These are phyloP conservation scores for Leptographium procerum DNA, from an alignment of 2,329 filamentous ascomycete species.

Conservation along the genomic window DNA sequence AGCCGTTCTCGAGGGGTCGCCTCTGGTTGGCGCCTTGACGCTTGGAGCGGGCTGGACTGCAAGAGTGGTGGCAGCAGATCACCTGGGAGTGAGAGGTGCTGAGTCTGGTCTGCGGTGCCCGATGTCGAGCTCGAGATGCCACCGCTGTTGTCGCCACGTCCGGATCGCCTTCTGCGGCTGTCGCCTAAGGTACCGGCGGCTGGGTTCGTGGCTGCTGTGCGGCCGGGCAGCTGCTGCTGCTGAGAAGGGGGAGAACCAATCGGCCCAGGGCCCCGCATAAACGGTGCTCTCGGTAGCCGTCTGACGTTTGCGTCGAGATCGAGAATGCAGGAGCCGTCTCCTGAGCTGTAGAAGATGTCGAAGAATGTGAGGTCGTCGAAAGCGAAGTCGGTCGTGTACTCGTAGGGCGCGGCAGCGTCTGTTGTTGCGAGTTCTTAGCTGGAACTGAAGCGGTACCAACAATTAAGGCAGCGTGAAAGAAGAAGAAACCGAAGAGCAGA, in stretches of 20 bases:
- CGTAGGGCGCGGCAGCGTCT: neutral
- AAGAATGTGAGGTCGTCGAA: neutral
- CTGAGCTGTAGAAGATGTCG: neutral
- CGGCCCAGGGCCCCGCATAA: neutral
- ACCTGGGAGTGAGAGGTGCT: too few species aligned
- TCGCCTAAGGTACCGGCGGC: neutral
- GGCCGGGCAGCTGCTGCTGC: neutral
- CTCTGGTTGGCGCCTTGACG: neutral
- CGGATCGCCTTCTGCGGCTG: neutral
- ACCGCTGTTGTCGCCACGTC: neutral
- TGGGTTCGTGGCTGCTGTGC: neutral
- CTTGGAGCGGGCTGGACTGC: neutral
- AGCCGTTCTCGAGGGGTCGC: neutral
- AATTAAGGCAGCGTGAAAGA: neutral
- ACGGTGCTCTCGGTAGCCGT: neutral
- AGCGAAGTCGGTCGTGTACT: neutral
- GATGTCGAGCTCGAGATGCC: neutral
- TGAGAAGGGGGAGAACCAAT: neutral
- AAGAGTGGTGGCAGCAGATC: neutral
- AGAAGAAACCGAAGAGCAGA: neutral
- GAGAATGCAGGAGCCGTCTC: neutral
- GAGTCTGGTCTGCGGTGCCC: neutral
- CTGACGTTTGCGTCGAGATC: neutral
- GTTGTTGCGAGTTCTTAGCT: neutral
- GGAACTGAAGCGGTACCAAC: neutral